Evolutionary conservation across 805 yeast genomes (phyloP).

Genomic region (Suhomyces sp.): DNA sequence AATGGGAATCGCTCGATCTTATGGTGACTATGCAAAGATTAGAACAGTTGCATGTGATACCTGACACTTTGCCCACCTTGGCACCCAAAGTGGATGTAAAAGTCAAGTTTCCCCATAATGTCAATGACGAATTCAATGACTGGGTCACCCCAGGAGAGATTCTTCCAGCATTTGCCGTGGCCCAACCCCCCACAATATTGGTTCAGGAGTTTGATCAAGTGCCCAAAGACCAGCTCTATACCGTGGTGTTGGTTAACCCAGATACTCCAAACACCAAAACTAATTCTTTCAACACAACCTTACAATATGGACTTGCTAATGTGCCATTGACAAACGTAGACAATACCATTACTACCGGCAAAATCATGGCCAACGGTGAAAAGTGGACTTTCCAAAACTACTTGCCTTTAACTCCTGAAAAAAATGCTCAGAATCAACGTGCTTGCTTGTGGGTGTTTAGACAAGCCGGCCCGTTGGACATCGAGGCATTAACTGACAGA

Average conservation of each 20-base stretch:
- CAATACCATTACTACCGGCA: conserved; percentile 50
- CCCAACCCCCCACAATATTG: conserved; percentile 72
- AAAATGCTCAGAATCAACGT: conserved; percentile 80
- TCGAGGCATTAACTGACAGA: conserved; percentile 8
- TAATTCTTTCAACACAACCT: conserved; percentile 66
- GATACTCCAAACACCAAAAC: conserved; percentile 76
- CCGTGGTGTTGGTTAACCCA: conserved; percentile 83
- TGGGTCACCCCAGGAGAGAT: conserved; percentile 79
- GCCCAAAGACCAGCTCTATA: conserved; percentile 54
- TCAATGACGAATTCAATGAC: conserved; percentile 50
- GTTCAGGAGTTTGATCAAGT: conserved; percentile 65
- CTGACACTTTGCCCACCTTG: conserved; percentile 90
- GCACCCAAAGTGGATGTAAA: conserved; percentile 75
- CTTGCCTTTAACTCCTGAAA: conserved; percentile 84
- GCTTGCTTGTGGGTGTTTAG: conserved; percentile 87
- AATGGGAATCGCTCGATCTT: conserved; percentile 70
- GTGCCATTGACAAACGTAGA: conserved; percentile 58
- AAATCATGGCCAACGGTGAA: conserved; percentile 35
- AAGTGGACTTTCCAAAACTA: conserved; percentile 49
- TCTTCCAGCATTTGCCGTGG: conserved; percentile 70
- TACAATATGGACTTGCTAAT: conserved; percentile 77
- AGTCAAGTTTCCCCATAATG: conserved; percentile 69
- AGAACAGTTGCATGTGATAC: conserved; percentile 80
- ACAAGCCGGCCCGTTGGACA: conserved; percentile 42
- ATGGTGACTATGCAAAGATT: conserved; percentile 89